Conservation (phyloP, 2,329 filamentous ascomycete species). For the Emmonsiellopsis sp. region DNA sequence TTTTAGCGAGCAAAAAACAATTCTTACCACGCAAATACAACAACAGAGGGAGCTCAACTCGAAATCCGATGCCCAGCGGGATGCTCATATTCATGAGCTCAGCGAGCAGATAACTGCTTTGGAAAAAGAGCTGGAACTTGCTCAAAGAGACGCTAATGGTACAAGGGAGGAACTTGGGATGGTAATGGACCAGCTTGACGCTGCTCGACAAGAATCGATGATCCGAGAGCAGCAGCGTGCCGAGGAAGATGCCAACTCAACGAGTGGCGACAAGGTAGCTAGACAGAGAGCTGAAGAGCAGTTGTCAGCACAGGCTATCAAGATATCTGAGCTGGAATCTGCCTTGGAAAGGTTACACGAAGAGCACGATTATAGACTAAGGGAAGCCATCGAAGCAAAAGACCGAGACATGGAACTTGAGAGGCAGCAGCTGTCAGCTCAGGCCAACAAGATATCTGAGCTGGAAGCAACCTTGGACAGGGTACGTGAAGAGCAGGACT, state of each 20-base stretch:
- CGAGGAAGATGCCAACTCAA: conserved; percentile 20
- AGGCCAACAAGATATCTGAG: too few relatives aligned
- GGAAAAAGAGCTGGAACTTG: conserved; percentile 53
- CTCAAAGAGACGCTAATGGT: conserved; percentile 33
- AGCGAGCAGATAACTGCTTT: conserved; percentile 47
- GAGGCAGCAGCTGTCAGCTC: too few relatives aligned
- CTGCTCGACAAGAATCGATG: conserved; percentile 26
- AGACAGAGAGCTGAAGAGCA: conserved; percentile 14
- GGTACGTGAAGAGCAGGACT: conserved; percentile 5
- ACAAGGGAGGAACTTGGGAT: conserved; percentile 31
- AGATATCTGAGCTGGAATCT: conserved; percentile 13
- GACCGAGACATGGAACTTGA: too few relatives aligned
- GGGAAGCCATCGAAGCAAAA: neutral
- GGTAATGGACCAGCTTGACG: conserved; percentile 36
- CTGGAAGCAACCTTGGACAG: conserved; percentile 12
- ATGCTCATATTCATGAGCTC: conserved; percentile 37
- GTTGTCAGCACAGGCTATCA: conserved; percentile 13
- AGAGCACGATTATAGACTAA: neutral
- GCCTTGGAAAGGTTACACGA: conserved; percentile 9
- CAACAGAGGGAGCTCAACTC: conserved; percentile 89
- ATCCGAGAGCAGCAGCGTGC: conserved; percentile 24
- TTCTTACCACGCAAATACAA: conserved; percentile 84
- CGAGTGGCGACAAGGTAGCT: conserved; percentile 22
- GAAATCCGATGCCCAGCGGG: conserved; percentile 61
- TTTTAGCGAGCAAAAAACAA: conserved; percentile 77